These are phyloP conservation scores for Iris macrosiphon DNA, from an alignment of 106 monocot genomes.

Conservation along the genomic window DNA sequence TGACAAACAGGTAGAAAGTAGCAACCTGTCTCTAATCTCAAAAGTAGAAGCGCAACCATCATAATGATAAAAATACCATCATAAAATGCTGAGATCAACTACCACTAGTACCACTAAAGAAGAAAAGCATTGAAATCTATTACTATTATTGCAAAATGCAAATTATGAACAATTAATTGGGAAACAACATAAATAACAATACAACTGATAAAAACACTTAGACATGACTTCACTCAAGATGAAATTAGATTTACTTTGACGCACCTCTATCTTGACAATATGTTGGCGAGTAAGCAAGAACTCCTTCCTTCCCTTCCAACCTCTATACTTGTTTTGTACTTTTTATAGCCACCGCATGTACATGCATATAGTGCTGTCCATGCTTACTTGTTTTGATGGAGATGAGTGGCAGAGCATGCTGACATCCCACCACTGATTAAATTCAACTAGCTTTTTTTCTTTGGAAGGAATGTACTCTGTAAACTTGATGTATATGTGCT, in stretches of 20 bases:
- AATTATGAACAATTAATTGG: too few species aligned
- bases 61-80: too few species aligned
- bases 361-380: constrained; percentile 26
- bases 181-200: too few species aligned
- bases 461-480: constrained; percentile 50
- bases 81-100: too few species aligned
- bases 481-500: constrained; percentile 53
- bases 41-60: too few species aligned
- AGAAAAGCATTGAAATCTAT: too few species aligned
- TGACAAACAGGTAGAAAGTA: too few species aligned
- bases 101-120: too few species aligned
- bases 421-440: constrained; percentile 29
- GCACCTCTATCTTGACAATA: constrained; percentile 58
- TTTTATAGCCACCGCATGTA: constrained; percentile 35
- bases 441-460: constrained; percentile 39
- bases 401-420: constrained; percentile 33
- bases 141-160: too few species aligned
- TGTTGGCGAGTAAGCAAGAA: constrained; percentile 41
- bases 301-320: constrained; percentile 60
- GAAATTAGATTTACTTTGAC: background rate
- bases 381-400: constrained; percentile 22
- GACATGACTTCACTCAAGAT: too few species aligned
- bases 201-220: too few species aligned
- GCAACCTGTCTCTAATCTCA: too few species aligned
- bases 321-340: constrained; percentile 60